phyloP scores from a whole-genome alignment of 208 protist genomes.

The Leishmania gerbilli region DNA sequence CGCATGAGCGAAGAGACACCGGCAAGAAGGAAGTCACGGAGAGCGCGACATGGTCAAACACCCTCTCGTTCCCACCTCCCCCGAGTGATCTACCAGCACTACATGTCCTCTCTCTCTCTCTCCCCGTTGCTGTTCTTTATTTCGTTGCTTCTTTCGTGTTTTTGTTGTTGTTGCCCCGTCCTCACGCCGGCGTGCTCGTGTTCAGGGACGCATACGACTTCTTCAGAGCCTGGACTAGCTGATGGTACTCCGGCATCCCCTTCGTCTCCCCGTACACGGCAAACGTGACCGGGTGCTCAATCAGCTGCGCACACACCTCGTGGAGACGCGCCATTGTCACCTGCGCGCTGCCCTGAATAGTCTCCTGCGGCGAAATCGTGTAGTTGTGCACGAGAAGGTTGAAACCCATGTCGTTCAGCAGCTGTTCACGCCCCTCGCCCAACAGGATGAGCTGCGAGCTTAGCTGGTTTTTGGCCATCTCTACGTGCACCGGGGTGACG shows the following conservation, averaged over 20 bases:
- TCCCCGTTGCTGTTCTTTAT: not conserved
- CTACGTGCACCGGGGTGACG: slow-evolving; percentile 68
- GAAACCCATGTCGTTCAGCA: slow-evolving; percentile 90
- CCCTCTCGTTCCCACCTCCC: not conserved
- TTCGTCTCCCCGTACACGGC: slow-evolving; percentile 77
- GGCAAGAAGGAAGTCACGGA: not conserved
- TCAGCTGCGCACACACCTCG: slow-evolving; percentile 64
- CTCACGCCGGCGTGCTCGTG: slow-evolving; percentile 8
- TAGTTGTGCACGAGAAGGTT: slow-evolving; percentile 86
- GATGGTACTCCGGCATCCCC: slow-evolving; percentile 58
- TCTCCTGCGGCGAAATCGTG: slow-evolving; percentile 79
- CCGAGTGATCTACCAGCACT: not conserved
- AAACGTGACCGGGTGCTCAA: slow-evolving; percentile 70
- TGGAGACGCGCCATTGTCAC: slow-evolving; percentile 77
- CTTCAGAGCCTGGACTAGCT: slow-evolving; percentile 57
- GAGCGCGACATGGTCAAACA: not conserved
- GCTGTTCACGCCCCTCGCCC: slow-evolving; percentile 79
- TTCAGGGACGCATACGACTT: slow-evolving; percentile 51
- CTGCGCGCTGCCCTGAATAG: slow-evolving; percentile 53
- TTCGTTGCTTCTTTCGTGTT: not conserved
- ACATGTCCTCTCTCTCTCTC: not conserved
- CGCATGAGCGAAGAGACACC: not conserved
- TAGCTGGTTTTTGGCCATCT: slow-evolving; percentile 91
- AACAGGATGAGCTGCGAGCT: slow-evolving; percentile 85
- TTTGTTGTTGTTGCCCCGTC: not conserved